These are phyloP conservation scores for Calonectria pauciramosa DNA, from an alignment of 2,329 filamentous ascomycete species.

Conservation along the genomic window DNA sequence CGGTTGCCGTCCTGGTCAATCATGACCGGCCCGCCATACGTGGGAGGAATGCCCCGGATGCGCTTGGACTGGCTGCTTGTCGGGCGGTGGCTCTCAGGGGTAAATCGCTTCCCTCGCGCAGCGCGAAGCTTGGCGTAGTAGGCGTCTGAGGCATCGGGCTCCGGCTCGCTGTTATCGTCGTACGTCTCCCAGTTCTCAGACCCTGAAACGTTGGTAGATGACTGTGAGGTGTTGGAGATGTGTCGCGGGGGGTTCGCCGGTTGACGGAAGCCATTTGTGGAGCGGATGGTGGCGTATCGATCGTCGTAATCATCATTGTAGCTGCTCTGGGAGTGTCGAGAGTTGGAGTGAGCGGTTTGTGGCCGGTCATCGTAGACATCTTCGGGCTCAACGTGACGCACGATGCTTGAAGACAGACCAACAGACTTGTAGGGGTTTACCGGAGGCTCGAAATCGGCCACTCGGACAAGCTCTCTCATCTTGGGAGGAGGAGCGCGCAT, in stretches of 20 bases:
- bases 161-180: slow-evolving; percentile 84
- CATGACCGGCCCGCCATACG: slow-evolving; percentile 62
- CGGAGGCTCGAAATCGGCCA: slow-evolving; percentile 66
- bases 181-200: slow-evolving; percentile 99
- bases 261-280: slow-evolving; percentile 55
- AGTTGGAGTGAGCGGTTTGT: slow-evolving; percentile 54
- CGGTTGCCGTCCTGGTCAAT: slow-evolving; percentile 72
- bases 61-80: slow-evolving; percentile 66
- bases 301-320: slow-evolving; percentile 57
- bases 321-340: slow-evolving; percentile 50
- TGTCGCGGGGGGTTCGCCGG: slow-evolving; percentile 68
- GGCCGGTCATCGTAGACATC: slow-evolving; percentile 84
- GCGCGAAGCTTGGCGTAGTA: slow-evolving; percentile 86
- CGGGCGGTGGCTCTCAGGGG: slow-evolving; percentile 61
- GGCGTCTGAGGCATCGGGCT: slow-evolving; percentile 80
- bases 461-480: slow-evolving; percentile 82
- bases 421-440: slow-evolving; percentile 62
- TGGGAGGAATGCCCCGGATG: slow-evolving; percentile 65
- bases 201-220: slow-evolving; percentile 82
- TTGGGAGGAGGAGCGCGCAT: slow-evolving; percentile 84
- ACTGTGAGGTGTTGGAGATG: slow-evolving; percentile 74
- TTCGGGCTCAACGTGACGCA: slow-evolving; percentile 77
- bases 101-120: slow-evolving; percentile 74
- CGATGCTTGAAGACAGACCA: slow-evolving; percentile 67
- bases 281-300: slow-evolving; percentile 58